These are phyloP conservation scores for Collybiopsis confluens DNA, from an alignment of 768 basidiomycete species.

Conservation along the genomic window DNA sequence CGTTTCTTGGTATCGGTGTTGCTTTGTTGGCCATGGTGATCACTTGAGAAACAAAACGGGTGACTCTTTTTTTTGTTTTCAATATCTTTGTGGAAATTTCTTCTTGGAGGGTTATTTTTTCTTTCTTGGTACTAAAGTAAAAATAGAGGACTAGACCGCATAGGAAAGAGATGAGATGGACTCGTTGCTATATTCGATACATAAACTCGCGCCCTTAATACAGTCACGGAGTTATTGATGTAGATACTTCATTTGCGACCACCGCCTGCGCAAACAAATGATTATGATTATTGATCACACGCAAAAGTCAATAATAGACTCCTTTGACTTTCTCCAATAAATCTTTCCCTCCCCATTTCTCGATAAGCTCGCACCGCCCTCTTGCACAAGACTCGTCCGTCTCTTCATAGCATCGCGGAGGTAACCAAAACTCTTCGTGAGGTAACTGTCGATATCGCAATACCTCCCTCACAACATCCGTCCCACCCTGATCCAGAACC, in stretches of 20 bases:
- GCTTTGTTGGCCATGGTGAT: neutral
- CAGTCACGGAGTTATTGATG: no score
- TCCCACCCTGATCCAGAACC: conserved; percentile 46
- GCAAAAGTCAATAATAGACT: neutral
- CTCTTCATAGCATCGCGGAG: conserved; percentile 46
- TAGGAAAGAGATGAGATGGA: no score
- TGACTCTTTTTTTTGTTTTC: no score
- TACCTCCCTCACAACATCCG: conserved; percentile 46
- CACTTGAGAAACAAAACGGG: neutral
- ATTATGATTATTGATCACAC: neutral
- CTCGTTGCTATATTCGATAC: no score
- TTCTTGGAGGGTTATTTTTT: no score
- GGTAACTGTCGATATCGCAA: conserved; percentile 50
- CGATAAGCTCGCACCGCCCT: conserved; percentile 17
- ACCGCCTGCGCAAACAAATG: no score
- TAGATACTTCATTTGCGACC: no score
- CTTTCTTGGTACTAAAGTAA: no score
- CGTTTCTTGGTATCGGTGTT: neutral
- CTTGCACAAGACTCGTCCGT: conserved; percentile 11
- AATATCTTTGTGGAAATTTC: no score
- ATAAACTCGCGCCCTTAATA: no score
- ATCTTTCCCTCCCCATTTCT: conserved; percentile 14
- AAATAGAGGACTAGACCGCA: no score
- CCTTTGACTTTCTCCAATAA: conserved; percentile 12
- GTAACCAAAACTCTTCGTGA: conserved; percentile 31